A percentile compares a stretch with the other conserved stretches of the same genome.
phyloP scores from a whole-genome alignment of 1,284 basidiomycete genomes.

The Pholiota adiposa region DNA sequence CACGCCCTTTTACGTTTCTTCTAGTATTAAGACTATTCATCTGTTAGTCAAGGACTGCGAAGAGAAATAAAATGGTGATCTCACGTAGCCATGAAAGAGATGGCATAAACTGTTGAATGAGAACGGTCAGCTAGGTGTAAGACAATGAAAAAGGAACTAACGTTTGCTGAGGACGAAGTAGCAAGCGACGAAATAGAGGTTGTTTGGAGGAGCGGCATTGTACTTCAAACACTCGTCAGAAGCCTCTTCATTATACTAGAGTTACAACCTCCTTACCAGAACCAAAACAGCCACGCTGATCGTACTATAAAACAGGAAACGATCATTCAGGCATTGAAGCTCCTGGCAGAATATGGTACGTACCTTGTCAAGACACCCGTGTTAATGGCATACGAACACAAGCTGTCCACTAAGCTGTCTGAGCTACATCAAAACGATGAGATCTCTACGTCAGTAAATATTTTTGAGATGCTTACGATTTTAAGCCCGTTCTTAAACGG shows the following conservation, averaged over 20 bases:
- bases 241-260: neutral
- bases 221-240: constrained; percentile 44
- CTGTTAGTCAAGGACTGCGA: neutral
- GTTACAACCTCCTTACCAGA: constrained; percentile 43
- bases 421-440: constrained; percentile 43
- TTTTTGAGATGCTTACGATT: constrained; percentile 28
- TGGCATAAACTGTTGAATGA: constrained; percentile 56
- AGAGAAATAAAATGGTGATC: constrained; percentile 23
- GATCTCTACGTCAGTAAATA: neutral
- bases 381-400: constrained; percentile 54
- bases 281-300: constrained; percentile 61
- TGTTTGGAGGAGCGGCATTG: constrained; percentile 51
- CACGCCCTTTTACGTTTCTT: constrained; percentile 45
- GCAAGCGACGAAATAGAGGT: constrained; percentile 60
- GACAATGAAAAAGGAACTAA: constrained; percentile 35
- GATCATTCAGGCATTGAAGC: neutral
- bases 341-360: constrained; percentile 5
- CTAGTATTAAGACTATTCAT: constrained; percentile 53
- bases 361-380: constrained; percentile 68
- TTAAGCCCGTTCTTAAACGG: constrained; percentile 42
- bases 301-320: constrained; percentile 40
- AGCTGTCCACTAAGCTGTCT: constrained; percentile 60
- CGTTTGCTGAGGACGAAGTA: constrained; percentile 71
- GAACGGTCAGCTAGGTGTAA: neutral
- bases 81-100: constrained; percentile 71